phyloP scores from a whole-genome alignment of 495 filamentous ascomycete genomes.

The Penicillium cosmopolitanum region DNA sequence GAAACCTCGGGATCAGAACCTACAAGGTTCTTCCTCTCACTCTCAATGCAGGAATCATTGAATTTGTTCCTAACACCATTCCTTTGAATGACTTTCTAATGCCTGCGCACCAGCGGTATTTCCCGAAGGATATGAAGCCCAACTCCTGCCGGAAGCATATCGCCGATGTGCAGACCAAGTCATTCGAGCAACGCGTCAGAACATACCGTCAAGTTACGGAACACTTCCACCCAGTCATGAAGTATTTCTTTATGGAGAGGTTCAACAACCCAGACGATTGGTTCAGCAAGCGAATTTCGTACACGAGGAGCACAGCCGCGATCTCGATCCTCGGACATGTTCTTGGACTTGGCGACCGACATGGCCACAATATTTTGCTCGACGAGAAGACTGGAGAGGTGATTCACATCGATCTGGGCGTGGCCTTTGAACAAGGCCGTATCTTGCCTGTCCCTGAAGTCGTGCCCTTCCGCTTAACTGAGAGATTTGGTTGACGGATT shows the following conservation, averaged over 20 bases:
- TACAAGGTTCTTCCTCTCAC: constrained; percentile 95
- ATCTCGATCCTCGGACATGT: constrained; percentile 95
- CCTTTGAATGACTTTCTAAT: constrained; percentile 88
- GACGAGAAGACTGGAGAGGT: constrained; percentile 91
- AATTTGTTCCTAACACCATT: constrained; percentile 92
- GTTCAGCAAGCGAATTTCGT: constrained; percentile 84
- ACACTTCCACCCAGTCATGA: constrained; percentile 89
- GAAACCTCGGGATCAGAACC: constrained; percentile 84
- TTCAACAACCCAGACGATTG: constrained; percentile 95
- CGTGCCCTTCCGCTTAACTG: constrained; percentile 93
- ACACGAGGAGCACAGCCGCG: constrained; percentile 89
- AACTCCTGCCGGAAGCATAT: constrained; percentile 78
- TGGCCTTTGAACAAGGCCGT: constrained; percentile 94
- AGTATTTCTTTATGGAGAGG: constrained; percentile 94
- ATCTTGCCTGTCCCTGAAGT: constrained; percentile 92
- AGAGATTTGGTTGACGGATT: constrained; percentile 95
- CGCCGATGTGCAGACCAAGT: constrained; percentile 65
- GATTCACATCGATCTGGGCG: constrained; percentile 94
- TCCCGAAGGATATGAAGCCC: constrained; percentile 80
- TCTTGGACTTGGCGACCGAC: constrained; percentile 91
- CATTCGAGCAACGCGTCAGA: constrained; percentile 69
- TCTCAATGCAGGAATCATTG: constrained; percentile 84
- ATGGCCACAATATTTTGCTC: constrained; percentile 94
- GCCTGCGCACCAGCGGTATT: constrained; percentile 85
- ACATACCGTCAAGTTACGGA: constrained; percentile 75